A percentile compares a stretch with the other conserved stretches of the same genome.
Evolutionary conservation across 2,329 filamentous ascomycete species (phyloP).

Genomic region (Aspergillus sp.): DNA sequence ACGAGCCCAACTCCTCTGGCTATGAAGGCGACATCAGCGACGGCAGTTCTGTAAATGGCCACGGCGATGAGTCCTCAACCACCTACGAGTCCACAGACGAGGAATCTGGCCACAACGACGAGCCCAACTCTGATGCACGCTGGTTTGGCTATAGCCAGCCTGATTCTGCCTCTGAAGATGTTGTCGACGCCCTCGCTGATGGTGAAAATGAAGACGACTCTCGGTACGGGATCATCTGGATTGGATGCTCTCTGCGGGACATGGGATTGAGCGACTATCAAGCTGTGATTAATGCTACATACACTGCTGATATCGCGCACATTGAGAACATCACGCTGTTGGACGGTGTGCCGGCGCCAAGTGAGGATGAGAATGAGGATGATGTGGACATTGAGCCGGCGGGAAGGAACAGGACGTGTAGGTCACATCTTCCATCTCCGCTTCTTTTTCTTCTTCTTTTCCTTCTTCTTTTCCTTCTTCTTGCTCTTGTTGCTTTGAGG

Average conservation of each 20-base stretch:
- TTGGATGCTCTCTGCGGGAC: neutral
- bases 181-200: neutral
- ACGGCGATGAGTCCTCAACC: neutral
- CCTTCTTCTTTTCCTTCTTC: neutral
- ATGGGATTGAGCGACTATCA: constrained; percentile 3
- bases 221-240: neutral
- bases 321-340: constrained; percentile 3
- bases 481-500: neutral
- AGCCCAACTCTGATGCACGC: neutral
- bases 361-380: neutral
- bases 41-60: neutral
- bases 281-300: neutral
- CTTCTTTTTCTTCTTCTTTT: neutral
- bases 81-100: neutral
- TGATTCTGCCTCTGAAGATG: neutral
- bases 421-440: neutral
- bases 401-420: neutral
- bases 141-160: constrained; percentile 1
- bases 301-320: neutral
- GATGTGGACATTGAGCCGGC: neutral
- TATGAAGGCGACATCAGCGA: constrained; percentile 6
- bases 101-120: neutral
- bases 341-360: neutral
- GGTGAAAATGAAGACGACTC: neutral
- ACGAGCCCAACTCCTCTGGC: neutral